These are phyloP conservation scores for Leccinum pseudoinsigne DNA, from an alignment of 1,284 basidiomycete genomes.

Conservation along the genomic window DNA sequence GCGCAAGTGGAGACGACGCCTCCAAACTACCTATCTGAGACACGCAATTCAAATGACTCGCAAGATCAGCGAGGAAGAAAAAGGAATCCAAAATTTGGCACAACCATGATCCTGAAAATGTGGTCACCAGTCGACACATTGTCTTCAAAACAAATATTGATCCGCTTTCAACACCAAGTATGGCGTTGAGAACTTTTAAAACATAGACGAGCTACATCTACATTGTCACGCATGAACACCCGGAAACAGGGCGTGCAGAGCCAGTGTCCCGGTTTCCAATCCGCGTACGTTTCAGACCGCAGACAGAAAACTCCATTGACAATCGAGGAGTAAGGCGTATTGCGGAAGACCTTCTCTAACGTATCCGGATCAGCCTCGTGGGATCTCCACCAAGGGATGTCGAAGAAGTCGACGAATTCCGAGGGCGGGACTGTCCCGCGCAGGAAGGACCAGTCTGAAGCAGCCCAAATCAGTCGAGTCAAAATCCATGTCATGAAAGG, in stretches of 20 bases:
- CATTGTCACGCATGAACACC: conserved; percentile 16
- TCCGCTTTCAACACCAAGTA: neutral
- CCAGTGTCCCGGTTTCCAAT: conserved; percentile 15
- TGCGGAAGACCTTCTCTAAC: conserved; percentile 9
- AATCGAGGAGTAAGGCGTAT: conserved; percentile 14
- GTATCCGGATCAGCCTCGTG: conserved; percentile 20
- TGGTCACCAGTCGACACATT: neutral
- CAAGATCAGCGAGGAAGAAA: neutral
- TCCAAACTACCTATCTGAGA: too few relatives aligned
- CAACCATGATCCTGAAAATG: neutral
- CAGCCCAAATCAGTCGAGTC: neutral
- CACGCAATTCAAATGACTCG: neutral
- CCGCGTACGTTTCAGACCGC: conserved; percentile 7
- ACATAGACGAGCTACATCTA: conserved; percentile 7
- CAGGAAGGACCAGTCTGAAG: neutral
- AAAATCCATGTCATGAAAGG: neutral
- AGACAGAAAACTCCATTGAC: conserved; percentile 7
- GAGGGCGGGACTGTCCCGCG: neutral
- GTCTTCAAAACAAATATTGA: neutral
- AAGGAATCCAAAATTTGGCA: neutral
- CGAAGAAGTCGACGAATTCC: neutral
- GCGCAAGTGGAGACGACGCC: too few relatives aligned
- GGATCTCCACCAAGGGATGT: conserved; percentile 17
- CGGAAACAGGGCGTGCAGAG: conserved; percentile 16
- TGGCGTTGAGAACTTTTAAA: neutral